Base-by-base conservation (phyloP, 2,329 filamentous ascomycete species). In the Trichoderma polysporum region DNA sequence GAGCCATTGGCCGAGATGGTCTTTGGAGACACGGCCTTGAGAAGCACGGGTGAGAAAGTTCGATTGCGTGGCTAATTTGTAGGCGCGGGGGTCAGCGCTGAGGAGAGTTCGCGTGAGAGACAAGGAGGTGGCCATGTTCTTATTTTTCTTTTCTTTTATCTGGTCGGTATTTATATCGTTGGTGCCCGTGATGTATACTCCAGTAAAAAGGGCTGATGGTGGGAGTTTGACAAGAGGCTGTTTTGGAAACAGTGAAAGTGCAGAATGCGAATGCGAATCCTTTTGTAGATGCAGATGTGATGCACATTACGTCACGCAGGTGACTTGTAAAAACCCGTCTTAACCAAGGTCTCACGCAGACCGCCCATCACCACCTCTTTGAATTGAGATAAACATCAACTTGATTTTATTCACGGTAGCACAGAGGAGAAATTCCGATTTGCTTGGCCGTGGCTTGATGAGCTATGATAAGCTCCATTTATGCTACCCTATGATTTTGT, bases 1-100 rank as follows among this genome's bases (percentile, higher is more conserved):
- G 50, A 93, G 86, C 90, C 90, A 93, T 75, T 84, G 82, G 22
- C 85, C 84, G 12, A 92, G 80, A 1, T 82, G 78, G 0, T 80
- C 73, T 57, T 86, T 86, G 19, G 85, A 79, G 19, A 91, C 79
- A 0, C 83, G 85, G 25, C 90, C 90, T 65, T 83, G 81, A 15
- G 89, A 89, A 6, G 90, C 90, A 56, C 86, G 83, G 12, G 80
- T 81, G 60, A 93, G 85, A 77, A 93, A 92, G 0, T 86, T 82
- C 63, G 88, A 84, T 68, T 89, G 87, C 0, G 90, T 92, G 12
- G 90, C 88, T 31, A 78, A 76, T 3, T 76, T 78, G 75, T 86
- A 86, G 54, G 80, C 78, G 4, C 76, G 72, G 2, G 79, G 74
- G 73, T 83, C 81, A 62, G 80, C 81, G 52, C 79, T 74, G 69